phyloP scores from a whole-genome alignment of 805 yeast species.

The Hanseniaspora lachancei region DNA sequence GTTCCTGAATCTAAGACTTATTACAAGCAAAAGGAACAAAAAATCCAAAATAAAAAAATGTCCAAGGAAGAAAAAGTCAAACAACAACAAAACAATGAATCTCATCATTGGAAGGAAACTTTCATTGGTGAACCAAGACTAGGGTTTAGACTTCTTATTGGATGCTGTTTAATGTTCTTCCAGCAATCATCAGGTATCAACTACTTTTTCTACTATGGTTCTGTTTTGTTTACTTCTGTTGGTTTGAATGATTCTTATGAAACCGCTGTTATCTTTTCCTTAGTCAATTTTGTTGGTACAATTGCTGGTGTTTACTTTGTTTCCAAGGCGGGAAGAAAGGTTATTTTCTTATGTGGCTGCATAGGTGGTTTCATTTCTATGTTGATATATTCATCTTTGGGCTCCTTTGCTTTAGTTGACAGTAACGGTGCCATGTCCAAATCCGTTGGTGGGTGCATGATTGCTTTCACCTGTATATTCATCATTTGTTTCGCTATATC shows the following conservation, averaged over 20 bases:
- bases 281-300: constrained; percentile 45
- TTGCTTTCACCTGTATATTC: constrained; percentile 50
- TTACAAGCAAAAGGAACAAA: constrained; percentile 39
- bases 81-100: not conserved
- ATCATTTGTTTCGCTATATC: constrained; percentile 58
- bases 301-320: constrained; percentile 40
- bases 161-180: constrained; percentile 45
- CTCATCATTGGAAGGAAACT: constrained; percentile 30
- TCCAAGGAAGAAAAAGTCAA: constrained; percentile 25
- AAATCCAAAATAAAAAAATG: constrained; percentile 29
- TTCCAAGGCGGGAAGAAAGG: constrained; percentile 43
- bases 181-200: constrained; percentile 55
- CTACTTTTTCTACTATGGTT: constrained; percentile 55
- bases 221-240: constrained; percentile 46
- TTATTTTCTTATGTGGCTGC: constrained; percentile 38
- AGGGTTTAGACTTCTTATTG: constrained; percentile 39
- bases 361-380: constrained; percentile 43
- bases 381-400: constrained; percentile 48
- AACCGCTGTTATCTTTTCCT: constrained; percentile 48
- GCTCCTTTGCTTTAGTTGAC: constrained; percentile 36
- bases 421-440: constrained; percentile 28
- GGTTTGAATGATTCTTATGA: constrained; percentile 44
- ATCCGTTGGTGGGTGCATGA: constrained; percentile 47
- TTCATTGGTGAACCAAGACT: constrained; percentile 49
- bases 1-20: constrained; percentile 62